Percentiles rank a stretch among this genome's conserved stretches.
phyloP scores from a whole-genome alignment of 2,329 filamentous ascomycete species.

The Exophiala alcalophila region DNA sequence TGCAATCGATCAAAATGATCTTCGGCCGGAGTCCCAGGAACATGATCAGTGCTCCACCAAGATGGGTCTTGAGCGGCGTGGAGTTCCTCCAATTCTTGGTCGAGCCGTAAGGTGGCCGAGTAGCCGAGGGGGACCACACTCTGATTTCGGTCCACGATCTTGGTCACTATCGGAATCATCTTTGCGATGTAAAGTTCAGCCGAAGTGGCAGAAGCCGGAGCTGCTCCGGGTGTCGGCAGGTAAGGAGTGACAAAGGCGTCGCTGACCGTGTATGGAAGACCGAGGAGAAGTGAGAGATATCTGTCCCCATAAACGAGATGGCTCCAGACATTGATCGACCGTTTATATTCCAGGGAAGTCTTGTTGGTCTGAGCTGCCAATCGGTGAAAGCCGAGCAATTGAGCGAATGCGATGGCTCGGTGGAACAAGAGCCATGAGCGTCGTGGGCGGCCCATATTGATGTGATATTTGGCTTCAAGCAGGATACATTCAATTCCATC shows the following conservation, averaged over 20 bases:
- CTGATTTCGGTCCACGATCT: slow-evolving; percentile 44
- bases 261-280: slow-evolving; percentile 48
- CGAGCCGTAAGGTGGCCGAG: slow-evolving; percentile 40
- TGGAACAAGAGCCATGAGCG: slow-evolving; percentile 54
- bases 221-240: slow-evolving; percentile 27
- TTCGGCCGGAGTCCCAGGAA: slow-evolving; percentile 28
- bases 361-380: slow-evolving; percentile 33
- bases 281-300: slow-evolving; percentile 52
- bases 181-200: slow-evolving; percentile 35
- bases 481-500: slow-evolving; percentile 54
- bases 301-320: slow-evolving; percentile 47
- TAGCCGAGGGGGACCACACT: slow-evolving; percentile 38
- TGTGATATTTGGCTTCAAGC: slow-evolving; percentile 52
- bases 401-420: slow-evolving; percentile 51
- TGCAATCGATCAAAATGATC: slow-evolving; percentile 36
- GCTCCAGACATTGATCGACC: slow-evolving; percentile 41
- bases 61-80: slow-evolving; percentile 33
- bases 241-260: slow-evolving; percentile 36
- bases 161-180: slow-evolving; percentile 38
- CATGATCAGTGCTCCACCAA: slow-evolving; percentile 34
- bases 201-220: slow-evolving; percentile 8
- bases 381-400: slow-evolving; percentile 51
- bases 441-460: slow-evolving; percentile 55
- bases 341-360: slow-evolving; percentile 31
- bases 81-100: slow-evolving; percentile 40